A percentile compares a stretch with the other conserved stretches of the same genome.
Evolutionary conservation across 2,329 filamentous ascomycete genomes (phyloP).

Genomic region (Leptodontidium sp.): DNA sequence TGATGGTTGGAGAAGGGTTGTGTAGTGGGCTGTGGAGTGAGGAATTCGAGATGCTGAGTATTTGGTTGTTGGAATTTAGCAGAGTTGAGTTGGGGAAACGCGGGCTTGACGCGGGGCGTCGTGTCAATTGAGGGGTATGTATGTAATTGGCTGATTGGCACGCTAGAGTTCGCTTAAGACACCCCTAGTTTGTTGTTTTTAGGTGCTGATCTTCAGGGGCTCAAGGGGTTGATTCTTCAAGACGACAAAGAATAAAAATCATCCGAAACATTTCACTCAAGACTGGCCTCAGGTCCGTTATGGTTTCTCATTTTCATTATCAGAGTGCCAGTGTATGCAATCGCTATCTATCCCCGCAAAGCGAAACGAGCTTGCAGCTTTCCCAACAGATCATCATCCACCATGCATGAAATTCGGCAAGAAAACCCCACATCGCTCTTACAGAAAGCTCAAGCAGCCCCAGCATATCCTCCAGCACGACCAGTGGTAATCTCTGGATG

Average conservation of each 20-base stretch:
- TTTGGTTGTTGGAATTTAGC: not conserved
- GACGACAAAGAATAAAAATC: not conserved
- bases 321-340: not conserved
- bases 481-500: constrained; percentile 37
- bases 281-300: not conserved
- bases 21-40: too few relatives aligned
- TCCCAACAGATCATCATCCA: not conserved
- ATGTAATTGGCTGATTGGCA: not conserved
- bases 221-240: not conserved
- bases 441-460: not conserved
- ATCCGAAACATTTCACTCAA: not conserved
- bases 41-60: not conserved
- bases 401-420: not conserved
- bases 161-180: constrained; percentile 2
- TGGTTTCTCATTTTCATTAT: not conserved
- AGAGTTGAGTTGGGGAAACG: not conserved
- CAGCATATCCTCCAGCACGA: constrained; percentile 32
- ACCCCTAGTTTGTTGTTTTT: constrained; percentile 4
- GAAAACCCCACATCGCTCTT: not conserved
- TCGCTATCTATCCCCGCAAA: not conserved
- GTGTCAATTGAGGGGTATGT: constrained; percentile 3
- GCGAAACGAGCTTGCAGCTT: not conserved
- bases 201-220: not conserved
- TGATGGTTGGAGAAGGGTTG: not conserved
- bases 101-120: not conserved